These are phyloP conservation scores for Cryptococcus hybrid DNA, from an alignment of 1,284 basidiomycete species.

Conservation along the genomic window DNA sequence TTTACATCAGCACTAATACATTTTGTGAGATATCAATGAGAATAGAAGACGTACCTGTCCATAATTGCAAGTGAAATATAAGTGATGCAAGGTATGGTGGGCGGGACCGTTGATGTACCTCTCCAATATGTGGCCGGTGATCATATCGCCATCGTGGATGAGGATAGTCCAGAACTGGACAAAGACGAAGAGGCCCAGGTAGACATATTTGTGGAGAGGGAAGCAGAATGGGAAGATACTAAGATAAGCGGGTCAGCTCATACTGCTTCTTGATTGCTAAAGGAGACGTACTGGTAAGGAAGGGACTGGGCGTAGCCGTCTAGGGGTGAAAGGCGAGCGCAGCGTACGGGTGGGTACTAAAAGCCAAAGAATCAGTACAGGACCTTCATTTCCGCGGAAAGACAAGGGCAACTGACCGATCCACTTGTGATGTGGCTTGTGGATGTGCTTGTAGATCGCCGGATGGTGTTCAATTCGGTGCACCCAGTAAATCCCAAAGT, in stretches of 20 bases:
- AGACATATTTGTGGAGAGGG: constrained; percentile 81
- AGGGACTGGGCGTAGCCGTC: constrained; percentile 93
- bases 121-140: constrained; percentile 87
- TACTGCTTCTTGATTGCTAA: background rate
- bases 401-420: constrained; percentile 62
- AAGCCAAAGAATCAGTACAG: background rate
- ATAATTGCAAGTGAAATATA: constrained; percentile 96
- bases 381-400: background rate
- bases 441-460: constrained; percentile 79
- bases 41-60: constrained; percentile 59
- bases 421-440: constrained; percentile 99
- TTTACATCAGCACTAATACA: background rate
- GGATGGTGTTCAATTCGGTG: constrained; percentile 91
- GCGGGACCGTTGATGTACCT: constrained; percentile 91
- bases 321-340: constrained; percentile 95
- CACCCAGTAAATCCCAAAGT: constrained; percentile 90
- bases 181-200: constrained; percentile 77
- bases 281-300: constrained; percentile 69
- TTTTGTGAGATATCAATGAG: background rate
- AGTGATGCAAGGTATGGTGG: constrained; percentile 94
- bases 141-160: constrained; percentile 99
- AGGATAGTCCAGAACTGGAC: constrained; percentile 93
- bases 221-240: constrained; percentile 82
- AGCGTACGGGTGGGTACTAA: constrained; percentile 91
- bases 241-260: constrained; percentile 1